Base-by-base conservation (phyloP, 352 stramenopile species). In the Pythium myriotylum region DNA sequence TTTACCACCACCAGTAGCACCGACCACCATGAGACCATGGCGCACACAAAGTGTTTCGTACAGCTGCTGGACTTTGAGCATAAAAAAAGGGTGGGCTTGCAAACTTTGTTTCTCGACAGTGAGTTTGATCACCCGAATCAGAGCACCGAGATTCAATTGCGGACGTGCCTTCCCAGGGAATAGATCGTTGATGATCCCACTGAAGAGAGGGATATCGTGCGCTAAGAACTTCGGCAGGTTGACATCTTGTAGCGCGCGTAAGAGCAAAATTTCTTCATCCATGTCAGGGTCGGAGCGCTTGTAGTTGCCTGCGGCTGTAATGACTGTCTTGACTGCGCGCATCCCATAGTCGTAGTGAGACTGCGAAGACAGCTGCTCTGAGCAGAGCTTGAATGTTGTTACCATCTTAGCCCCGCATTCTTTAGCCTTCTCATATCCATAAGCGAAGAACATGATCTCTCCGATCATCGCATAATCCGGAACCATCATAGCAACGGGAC, bases 341-440 rank as follows among this genome's bases (percentile, higher is more conserved):
- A 98, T 98, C 23, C 95, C 95, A 70, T 98, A 98, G 74, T 98
- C 95, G 62, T 98, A 98, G 69, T 98, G 95, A 22, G 91, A 96
- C 62, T 98, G 92, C 8, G 89, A 94, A 6, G 88, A 97, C 9
- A 98, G 61, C 72, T 98, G 96, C 63, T 98, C 95, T 0, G 90
- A 98, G 55, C 95, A 98, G 3, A 98, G 68, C 49, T 94, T 95
- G 72, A 98, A 98, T 2, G 95, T 98, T 16, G 94, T 97, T 19
- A 98, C 95, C 94, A 98, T 98, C 52, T 98, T 98, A 10, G 93
- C 88, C 1, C 92, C 93, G 40, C 92, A 98, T 24, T 97, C 83
- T 43, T 94, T 92, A 12, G 92, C 95, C 37, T 97, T 94, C 52
- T 95, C 85, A 59, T 97, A 98, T 5, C 94, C 94, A 48, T 97